Evolutionary conservation across 2,329 filamentous ascomycete species (phyloP).

Genomic region (Pestalotiopsis sp.): DNA sequence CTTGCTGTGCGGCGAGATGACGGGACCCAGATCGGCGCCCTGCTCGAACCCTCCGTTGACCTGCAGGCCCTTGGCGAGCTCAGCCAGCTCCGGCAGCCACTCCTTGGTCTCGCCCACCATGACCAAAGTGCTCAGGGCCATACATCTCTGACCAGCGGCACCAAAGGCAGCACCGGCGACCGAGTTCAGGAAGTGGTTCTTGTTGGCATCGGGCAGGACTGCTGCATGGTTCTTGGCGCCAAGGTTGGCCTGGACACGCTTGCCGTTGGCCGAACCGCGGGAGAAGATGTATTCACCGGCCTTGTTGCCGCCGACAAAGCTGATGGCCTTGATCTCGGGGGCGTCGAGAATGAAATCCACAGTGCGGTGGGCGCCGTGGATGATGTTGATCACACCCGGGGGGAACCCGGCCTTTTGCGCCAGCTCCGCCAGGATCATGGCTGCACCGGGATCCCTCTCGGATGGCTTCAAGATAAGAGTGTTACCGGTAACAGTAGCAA

Average conservation of each 20-base stretch:
- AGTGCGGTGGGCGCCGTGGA: slow-evolving; percentile 77
- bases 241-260: slow-evolving; percentile 85
- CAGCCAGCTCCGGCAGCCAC: slow-evolving; percentile 77
- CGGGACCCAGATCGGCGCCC: slow-evolving; percentile 77
- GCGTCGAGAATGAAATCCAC: slow-evolving; percentile 87
- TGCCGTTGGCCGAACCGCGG: slow-evolving; percentile 79
- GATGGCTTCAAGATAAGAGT: slow-evolving; percentile 84
- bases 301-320: slow-evolving; percentile 85
- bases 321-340: slow-evolving; percentile 81
- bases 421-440: slow-evolving; percentile 83
- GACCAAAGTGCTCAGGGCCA: slow-evolving; percentile 81
- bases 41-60: slow-evolving; percentile 82
- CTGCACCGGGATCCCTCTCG: slow-evolving; percentile 79
- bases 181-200: slow-evolving; percentile 84
- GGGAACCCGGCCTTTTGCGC: slow-evolving; percentile 80
- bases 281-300: slow-evolving; percentile 85
- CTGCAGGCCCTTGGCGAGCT: slow-evolving; percentile 69
- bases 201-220: slow-evolving; percentile 83
- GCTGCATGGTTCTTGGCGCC: slow-evolving; percentile 89
- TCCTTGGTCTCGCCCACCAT: slow-evolving; percentile 83
- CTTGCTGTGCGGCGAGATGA: slow-evolving; percentile 79
- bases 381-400: slow-evolving; percentile 77
- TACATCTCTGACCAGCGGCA: slow-evolving; percentile 82
- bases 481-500: slow-evolving; percentile 82
- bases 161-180: slow-evolving; percentile 83